Percentiles rank a stretch among this genome's conserved stretches.
Conservation (phyloP, 2,329 filamentous ascomycete species). For the Talaromyces piceae region DNA sequence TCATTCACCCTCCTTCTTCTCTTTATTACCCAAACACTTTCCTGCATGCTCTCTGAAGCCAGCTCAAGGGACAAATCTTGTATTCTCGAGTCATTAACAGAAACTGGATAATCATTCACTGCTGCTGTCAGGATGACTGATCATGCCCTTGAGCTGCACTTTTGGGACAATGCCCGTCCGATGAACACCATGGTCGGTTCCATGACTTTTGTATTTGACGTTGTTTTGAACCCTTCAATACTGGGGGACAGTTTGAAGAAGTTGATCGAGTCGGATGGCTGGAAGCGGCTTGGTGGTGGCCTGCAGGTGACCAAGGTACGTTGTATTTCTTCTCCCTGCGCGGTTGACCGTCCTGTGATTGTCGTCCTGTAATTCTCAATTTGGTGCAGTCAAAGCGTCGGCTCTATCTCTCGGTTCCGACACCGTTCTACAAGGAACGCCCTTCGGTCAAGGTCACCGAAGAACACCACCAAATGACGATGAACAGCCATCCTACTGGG, state of each 20-base stretch:
- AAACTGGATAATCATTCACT: not conserved
- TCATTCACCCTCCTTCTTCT: no score
- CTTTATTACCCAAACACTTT: no score
- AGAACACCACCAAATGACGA: not conserved
- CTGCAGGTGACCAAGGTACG: not conserved
- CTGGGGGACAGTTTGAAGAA: not conserved
- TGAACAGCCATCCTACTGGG: not conserved
- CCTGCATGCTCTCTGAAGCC: no score
- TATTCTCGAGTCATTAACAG: not conserved
- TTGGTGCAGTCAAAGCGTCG: not conserved
- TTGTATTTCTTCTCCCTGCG: no score
- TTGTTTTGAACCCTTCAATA: not conserved
- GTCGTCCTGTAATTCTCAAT: no score
- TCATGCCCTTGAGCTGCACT: not conserved
- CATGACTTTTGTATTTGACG: conserved; percentile 1
- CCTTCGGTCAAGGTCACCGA: not conserved
- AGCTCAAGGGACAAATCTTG: no score
- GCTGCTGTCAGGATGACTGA: not conserved
- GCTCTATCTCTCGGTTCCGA: not conserved
- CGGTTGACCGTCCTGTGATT: no score
- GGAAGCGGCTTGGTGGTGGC: not conserved
- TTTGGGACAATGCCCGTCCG: conserved; percentile 1
- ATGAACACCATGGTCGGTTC: conserved; percentile 2
- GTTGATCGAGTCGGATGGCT: not conserved
- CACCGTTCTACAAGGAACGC: not conserved